Base-by-base conservation (phyloP, 306 rosid genomes). In the Vicia villosa region DNA sequence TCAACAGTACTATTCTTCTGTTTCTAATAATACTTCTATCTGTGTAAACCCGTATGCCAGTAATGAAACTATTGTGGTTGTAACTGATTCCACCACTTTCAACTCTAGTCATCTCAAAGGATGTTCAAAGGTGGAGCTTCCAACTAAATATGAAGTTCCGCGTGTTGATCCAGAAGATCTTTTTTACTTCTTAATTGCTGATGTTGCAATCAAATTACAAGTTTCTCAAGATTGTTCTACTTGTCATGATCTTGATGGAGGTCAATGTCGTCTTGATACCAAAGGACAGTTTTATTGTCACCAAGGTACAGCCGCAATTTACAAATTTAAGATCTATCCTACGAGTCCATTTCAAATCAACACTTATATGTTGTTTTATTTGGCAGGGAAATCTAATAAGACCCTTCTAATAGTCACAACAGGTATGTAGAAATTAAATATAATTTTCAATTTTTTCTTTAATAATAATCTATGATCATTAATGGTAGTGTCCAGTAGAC, bases 71-170 rank as follows among this genome's bases (percentile, higher is more conserved):
- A 38, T 49, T 49, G 73, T 68, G 50, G 73, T 37, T 10, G 34
- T 37, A 17, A 2, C 21, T 1, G 47, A 30, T 10, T 15, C 0
- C 0, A 12, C 4, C 11, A 4, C 10, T 16, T 40, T 32, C 4
- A 20, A 34, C 8, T 70, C 55, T 26, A n/a, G 26, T 10, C 3
- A 13, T 59, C 76, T 59, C 10, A 32, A 16, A n/a, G 6, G 16
- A 9, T 78, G 85, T 58, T 42, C 74, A 8, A 8, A 14, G 1
- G 13, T 72, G 26, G 38, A 56, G 42, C 83, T 84, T 64, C 88
- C 80, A 10, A 30, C 8, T 5, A 5, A 5, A 5, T 30, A 5
- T 30, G 8, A 8, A 6, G 2, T 3, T 15, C 8, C 19, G 0
- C 47, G 7, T 30, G 6, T 47, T 47, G 43, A 9, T 9, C 22